Percentiles rank a stretch among this genome's conserved stretches.
Conservation (phyloP, 1,139 yeast species). For the Suhomyces anneliseae region DNA sequence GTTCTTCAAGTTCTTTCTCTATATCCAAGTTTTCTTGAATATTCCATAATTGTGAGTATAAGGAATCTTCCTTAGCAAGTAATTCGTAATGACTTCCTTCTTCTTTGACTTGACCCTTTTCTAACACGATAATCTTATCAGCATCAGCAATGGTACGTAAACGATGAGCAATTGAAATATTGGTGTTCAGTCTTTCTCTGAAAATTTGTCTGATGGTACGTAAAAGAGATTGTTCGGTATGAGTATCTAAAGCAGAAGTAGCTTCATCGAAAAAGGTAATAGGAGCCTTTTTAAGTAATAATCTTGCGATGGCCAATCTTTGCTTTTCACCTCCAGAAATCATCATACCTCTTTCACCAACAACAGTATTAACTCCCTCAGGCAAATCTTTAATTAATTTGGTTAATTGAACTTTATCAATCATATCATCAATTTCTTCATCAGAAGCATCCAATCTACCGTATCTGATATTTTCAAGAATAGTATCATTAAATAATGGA, state of each 20-base stretch:
- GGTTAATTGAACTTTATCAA: slow-evolving; percentile 69
- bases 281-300: slow-evolving; percentile 79
- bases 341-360: slow-evolving; percentile 99
- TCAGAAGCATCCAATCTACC: slow-evolving; percentile 77
- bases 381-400: slow-evolving; percentile 70
- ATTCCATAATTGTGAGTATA: slow-evolving; percentile 82
- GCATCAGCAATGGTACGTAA: slow-evolving; percentile 92
- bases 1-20: slow-evolving; percentile 27
- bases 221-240: slow-evolving; percentile 84
- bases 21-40: slow-evolving; percentile 81
- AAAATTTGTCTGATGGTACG: slow-evolving; percentile 68
- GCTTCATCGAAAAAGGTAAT: slow-evolving; percentile 97
- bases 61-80: slow-evolving; percentile 51
- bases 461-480: slow-evolving; percentile 82
- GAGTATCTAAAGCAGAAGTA: slow-evolving; percentile 94
- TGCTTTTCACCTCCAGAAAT: slow-evolving; percentile 99
- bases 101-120: slow-evolving; percentile 77
- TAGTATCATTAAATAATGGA: slow-evolving; percentile 89
- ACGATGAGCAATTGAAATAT: slow-evolving; percentile 91
- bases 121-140: slow-evolving; percentile 86
- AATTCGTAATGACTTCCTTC: slow-evolving; percentile 79
- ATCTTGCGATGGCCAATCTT: slow-evolving; percentile 88
- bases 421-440: slow-evolving; percentile 65
- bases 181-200: slow-evolving; percentile 60
- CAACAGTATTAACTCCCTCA: slow-evolving; percentile 79